Conservation (phyloP, 345 rosid species). For the Streptanthus diversifolius region DNA sequence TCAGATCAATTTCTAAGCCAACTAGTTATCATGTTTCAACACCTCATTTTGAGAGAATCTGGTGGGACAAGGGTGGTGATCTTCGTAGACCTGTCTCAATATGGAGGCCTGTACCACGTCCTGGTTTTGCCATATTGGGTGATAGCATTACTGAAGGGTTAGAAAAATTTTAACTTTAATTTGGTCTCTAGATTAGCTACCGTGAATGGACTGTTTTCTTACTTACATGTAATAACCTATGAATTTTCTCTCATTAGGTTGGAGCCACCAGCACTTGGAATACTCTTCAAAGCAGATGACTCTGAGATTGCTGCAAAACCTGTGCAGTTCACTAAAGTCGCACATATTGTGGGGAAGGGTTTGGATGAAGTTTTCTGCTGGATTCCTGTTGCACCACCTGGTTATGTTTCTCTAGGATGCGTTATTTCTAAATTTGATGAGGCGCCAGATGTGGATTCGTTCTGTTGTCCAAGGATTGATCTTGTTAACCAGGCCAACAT, state of each 20-base stretch:
- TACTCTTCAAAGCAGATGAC: constrained; percentile 71
- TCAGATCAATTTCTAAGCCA: constrained; percentile 71
- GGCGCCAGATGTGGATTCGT: constrained; percentile 54
- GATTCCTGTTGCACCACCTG: constrained; percentile 97
- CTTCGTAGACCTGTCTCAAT: constrained; percentile 80
- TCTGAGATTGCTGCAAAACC: constrained; percentile 85
- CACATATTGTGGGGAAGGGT: constrained; percentile 83
- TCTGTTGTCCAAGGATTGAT: constrained; percentile 96
- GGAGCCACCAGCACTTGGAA: constrained; percentile 89
- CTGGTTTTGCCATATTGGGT: constrained; percentile 76
- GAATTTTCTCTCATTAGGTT: constrained; percentile 49
- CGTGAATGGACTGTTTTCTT: constrained; percentile 4
- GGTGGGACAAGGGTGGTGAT: constrained; percentile 98
- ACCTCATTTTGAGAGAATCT: constrained; percentile 90
- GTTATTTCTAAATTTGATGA: constrained; percentile 73
- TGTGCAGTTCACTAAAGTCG: constrained; percentile 78
- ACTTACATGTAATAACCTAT: constrained; percentile 15
- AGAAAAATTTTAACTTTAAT: constrained; percentile 20
- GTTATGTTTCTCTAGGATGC: constrained; percentile 91
- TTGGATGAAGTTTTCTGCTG: constrained; percentile 87
- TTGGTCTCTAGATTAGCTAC: not conserved
- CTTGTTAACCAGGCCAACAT: constrained; percentile 82
- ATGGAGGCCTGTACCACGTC: constrained; percentile 84
- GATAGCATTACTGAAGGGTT: constrained; percentile 97
- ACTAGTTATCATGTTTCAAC: constrained; percentile 64